phyloP scores from a whole-genome alignment of 2,329 filamentous ascomycete genomes.

The Aspergillus amoenus region DNA sequence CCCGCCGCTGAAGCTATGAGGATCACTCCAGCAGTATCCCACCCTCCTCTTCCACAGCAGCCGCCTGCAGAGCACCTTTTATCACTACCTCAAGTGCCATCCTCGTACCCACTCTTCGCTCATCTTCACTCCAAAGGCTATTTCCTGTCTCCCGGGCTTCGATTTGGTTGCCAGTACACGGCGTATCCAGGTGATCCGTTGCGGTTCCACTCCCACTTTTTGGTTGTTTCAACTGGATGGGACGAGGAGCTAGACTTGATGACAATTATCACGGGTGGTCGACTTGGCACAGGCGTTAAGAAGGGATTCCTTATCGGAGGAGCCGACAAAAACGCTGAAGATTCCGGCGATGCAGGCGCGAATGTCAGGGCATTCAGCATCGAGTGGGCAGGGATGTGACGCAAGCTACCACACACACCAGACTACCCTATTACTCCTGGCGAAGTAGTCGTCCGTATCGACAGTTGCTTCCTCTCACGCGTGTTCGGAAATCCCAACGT shows the following conservation, averaged over 20 bases:
- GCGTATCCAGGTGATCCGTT: slow-evolving; percentile 94
- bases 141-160: slow-evolving; percentile 85
- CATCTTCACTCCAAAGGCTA: slow-evolving; percentile 78
- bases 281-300: slow-evolving; percentile 91
- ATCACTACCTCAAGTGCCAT: slow-evolving; percentile 37
- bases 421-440: not conserved
- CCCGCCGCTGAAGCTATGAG: slow-evolving; percentile 26
- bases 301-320: slow-evolving; percentile 90
- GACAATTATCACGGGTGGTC: slow-evolving; percentile 80
- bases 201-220: slow-evolving; percentile 92
- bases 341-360: slow-evolving; percentile 31
- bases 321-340: slow-evolving; percentile 45
- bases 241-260: slow-evolving; percentile 81
- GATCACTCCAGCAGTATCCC: slow-evolving; percentile 53
- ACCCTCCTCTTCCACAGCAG: slow-evolving; percentile 43
- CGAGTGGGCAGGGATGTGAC: slow-evolving; percentile 91
- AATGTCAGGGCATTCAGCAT: slow-evolving; percentile 73
- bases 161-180: slow-evolving; percentile 92
- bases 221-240: slow-evolving; percentile 82
- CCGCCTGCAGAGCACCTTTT: slow-evolving; percentile 26
- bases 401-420: too few relatives aligned
- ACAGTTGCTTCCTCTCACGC: not conserved
- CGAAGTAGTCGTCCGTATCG: not conserved
- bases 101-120: slow-evolving; percentile 72
- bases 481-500: not conserved